Conservation (phyloP, 768 basidiomycete species). For the Boletus vinaceobasis region DNA sequence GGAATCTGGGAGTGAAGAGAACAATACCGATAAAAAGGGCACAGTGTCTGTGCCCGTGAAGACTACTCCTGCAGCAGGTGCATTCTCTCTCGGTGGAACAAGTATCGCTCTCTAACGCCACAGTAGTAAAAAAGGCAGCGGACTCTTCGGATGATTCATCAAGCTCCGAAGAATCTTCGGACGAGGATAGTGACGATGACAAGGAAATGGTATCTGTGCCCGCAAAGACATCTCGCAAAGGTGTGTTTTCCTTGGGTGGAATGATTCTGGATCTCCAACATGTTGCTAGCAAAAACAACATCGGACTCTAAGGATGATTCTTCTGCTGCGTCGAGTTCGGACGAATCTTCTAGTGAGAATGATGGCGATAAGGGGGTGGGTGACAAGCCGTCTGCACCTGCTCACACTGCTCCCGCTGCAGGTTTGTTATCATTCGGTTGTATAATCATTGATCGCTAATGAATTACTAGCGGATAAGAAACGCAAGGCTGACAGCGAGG, state of each 20-base stretch:
- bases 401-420: slow-evolving; percentile 40
- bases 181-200: background rate
- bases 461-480: slow-evolving; percentile 44
- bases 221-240: slow-evolving; percentile 44
- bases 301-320: background rate
- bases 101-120: background rate
- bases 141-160: background rate
- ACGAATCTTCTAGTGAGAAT: slow-evolving; percentile 8
- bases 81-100: background rate
- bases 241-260: background rate
- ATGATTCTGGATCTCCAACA: background rate
- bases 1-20: slow-evolving; percentile 14
- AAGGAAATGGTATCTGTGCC: slow-evolving; percentile 18
- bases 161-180: slow-evolving; percentile 1
- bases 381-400: slow-evolving; percentile 30
- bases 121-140: background rate
- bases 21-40: background rate
- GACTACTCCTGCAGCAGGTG: slow-evolving; percentile 35
- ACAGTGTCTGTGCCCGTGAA: slow-evolving; percentile 39
- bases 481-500: slow-evolving; percentile 74
- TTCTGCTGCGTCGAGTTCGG: slow-evolving; percentile 11
- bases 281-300: background rate
- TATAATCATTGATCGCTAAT: slow-evolving; percentile 1
- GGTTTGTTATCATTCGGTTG: slow-evolving; percentile 29
- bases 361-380: slow-evolving; percentile 7